Base-by-base conservation (phyloP, 2,329 filamentous ascomycete genomes). In the Colletotrichum scovillei region DNA sequence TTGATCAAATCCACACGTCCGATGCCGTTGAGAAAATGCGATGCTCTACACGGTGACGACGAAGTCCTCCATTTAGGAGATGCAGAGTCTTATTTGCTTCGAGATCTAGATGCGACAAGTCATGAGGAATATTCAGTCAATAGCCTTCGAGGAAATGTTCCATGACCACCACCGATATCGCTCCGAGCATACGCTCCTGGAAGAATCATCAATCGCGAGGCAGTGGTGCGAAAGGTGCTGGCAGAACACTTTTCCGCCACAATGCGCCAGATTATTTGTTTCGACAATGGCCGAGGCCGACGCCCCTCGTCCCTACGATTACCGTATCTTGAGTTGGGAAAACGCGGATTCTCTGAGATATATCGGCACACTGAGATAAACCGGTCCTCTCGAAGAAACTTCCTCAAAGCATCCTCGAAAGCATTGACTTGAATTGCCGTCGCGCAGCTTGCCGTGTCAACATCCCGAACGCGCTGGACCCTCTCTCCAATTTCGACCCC, bases 181-280 rank as follows among this genome's bases (percentile, higher is more conserved):
- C 16, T 4, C 32, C 26, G n/a, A 16, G 22, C 60, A 28, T 14
- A 22, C 4, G 19, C 42, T 42, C 26, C 30, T 46, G 70, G 70
- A 70, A 73, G 56, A 73, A 73, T 56, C 46, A 70, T 73, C 60
- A 65, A 52, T 70, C 67, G 28, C 46, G 12, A 16, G 11, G n/a
- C 62, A 22, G 19, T 8, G 9, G 1, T 30, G n/a, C 58, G n/a
- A n/a, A 12, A 64, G 16, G 28, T 3, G 22, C 67, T 65, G 70
- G 70, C 67, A 65, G 38, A 70, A 73, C 56, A 24, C 70, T 70
- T 73, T 73, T 62, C 70, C 70, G 70, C 59, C 42, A 14, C 16
- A 7, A 30, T 14, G 28, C 32, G 22, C 46, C 24, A 38, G 32
- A 57, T 24, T 52, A 57, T 70, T 62, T 73, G 56, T 38, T 22